These are phyloP conservation scores for Cercospora brassicicola DNA, from an alignment of 2,329 filamentous ascomycete species.

Conservation along the genomic window DNA sequence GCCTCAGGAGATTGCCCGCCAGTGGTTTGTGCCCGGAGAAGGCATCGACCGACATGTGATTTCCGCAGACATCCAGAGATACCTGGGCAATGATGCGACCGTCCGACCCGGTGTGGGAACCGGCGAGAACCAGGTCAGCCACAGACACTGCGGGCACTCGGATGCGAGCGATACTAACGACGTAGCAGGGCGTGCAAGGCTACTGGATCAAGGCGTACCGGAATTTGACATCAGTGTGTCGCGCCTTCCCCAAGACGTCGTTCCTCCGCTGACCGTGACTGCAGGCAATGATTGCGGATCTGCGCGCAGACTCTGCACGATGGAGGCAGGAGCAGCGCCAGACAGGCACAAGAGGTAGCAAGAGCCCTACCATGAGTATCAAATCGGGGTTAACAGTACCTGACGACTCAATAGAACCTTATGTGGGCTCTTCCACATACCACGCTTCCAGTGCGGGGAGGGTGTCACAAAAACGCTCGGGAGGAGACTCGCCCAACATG, in stretches of 20 bases:
- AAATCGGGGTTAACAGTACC: constrained; percentile 45
- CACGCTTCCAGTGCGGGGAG: constrained; percentile 43
- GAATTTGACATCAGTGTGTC: constrained; percentile 51
- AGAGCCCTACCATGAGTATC: constrained; percentile 42
- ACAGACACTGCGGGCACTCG: constrained; percentile 21
- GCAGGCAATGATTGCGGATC: constrained; percentile 54
- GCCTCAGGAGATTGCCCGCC: constrained; percentile 41
- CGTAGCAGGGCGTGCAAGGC: constrained; percentile 45
- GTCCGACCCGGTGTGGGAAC: constrained; percentile 50
- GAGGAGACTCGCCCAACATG: constrained; percentile 39
- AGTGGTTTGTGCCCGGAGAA: constrained; percentile 53
- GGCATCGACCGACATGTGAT: constrained; percentile 55
- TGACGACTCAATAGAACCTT: constrained; percentile 36
- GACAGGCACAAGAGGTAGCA: constrained; percentile 50
- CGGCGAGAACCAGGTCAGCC: constrained; percentile 48
- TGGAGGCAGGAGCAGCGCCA: constrained; percentile 45
- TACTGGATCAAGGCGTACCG: constrained; percentile 56
- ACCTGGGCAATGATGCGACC: constrained; percentile 53
- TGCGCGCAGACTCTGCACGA: constrained; percentile 50
- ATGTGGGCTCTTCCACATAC: constrained; percentile 43
- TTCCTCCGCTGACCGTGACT: constrained; percentile 15
- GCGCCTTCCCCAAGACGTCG: not conserved
- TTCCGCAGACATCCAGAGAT: constrained; percentile 54
- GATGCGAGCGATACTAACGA: constrained; percentile 24
- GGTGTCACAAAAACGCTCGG: constrained; percentile 47